Conservation (phyloP, 2,329 filamentous ascomycete species). For the Corinectria fuckeliana region DNA sequence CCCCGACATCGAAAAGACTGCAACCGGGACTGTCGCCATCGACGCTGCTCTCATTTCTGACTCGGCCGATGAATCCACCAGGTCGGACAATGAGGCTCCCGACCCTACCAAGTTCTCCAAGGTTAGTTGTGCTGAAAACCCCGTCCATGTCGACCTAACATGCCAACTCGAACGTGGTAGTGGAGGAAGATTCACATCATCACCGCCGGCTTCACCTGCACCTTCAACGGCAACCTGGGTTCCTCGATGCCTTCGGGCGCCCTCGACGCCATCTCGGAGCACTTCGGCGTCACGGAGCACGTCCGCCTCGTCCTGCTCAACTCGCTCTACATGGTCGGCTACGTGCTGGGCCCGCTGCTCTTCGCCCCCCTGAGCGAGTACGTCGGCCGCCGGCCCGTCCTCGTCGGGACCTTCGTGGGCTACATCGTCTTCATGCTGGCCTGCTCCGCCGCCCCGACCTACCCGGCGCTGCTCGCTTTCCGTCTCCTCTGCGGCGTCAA, state of each 20-base stretch:
- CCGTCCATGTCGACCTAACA: slow-evolving; percentile 3
- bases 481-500: slow-evolving; percentile 45
- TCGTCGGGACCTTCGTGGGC: slow-evolving; percentile 43
- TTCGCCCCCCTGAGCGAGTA: slow-evolving; percentile 46
- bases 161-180: not conserved
- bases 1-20: slow-evolving; percentile 12
- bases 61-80: slow-evolving; percentile 27
- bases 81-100: slow-evolving; percentile 28
- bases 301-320: slow-evolving; percentile 43
- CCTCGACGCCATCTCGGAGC: slow-evolving; percentile 42
- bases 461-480: slow-evolving; percentile 50
- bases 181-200: slow-evolving; percentile 44
- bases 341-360: slow-evolving; percentile 44
- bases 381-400: slow-evolving; percentile 42
- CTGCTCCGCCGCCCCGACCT: slow-evolving; percentile 51
- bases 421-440: slow-evolving; percentile 44
- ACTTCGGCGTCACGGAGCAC: slow-evolving; percentile 37
- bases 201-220: slow-evolving; percentile 45
- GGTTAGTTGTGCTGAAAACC: slow-evolving; percentile 21
- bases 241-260: slow-evolving; percentile 46
- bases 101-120: slow-evolving; percentile 42
- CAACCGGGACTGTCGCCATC: not conserved
- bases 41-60: slow-evolving; percentile 20
- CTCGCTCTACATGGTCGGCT: slow-evolving; percentile 46
- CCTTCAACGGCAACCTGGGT: slow-evolving; percentile 46